Base-by-base conservation (phyloP, 495 filamentous ascomycete genomes). In the Entonaema liquescens region DNA sequence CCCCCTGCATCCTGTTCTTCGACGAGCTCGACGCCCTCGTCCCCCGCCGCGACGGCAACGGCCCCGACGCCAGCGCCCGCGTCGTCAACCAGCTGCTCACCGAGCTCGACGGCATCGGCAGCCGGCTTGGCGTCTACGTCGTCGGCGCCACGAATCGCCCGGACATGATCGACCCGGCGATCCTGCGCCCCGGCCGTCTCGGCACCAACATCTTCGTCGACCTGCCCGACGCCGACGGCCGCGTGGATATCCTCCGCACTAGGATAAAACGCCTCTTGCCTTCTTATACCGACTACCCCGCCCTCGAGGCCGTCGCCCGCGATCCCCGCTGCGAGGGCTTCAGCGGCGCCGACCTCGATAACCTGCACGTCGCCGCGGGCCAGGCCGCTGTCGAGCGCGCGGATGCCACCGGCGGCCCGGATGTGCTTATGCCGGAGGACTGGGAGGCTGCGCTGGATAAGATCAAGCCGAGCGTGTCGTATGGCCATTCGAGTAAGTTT, bases 71-170 rank as follows among this genome's bases (percentile, higher is more conserved):
- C 33, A 92, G 90, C 55, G 89, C 93, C 9, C 88, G 95, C 44
- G 93, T 99, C 19, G 95, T 99, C 65, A 99, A 98, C 78, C 96
- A 95, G 12, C 84, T 99, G 0, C 88, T 99, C n/a, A 98, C 95
- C 1, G 95, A 99, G 79, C 86, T 99, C 0, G 95, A 99, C 74
- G 95, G 95, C 25, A 84, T 97, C 13, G 88, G 85, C 64, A 91
- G 88, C 61, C 89, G 96, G 15, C 83, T 87, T 44, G 95, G 96
- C 2, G 95, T 99, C 72, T 98, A 97, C 78, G 92, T 99, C 28
- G 91, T 99, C 65, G 95, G 93, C 13, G 95, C 95, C 1, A 98
- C 96, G 3, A 99, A 99, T 75, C 82, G 95, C 1, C 95, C 95
- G 2, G 95, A 99, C 74, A 96, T 97, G 76, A 98, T 99, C 74